Conservation (phyloP, 2,329 filamentous ascomycete species). For the Aureobasidium lini region DNA sequence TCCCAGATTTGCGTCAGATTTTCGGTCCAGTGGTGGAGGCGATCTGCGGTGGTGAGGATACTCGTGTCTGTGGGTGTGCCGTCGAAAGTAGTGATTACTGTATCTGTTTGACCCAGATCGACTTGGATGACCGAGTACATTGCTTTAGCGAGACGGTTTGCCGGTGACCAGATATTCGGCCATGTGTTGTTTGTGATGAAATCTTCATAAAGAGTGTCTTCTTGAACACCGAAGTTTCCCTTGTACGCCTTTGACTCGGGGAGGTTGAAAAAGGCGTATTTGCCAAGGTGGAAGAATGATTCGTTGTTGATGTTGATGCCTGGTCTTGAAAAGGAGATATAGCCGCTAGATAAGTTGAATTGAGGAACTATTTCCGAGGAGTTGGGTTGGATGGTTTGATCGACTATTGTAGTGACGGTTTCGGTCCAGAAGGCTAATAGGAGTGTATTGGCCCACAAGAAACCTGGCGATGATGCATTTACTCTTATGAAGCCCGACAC, state of each 20-base stretch:
- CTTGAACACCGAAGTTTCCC: neutral
- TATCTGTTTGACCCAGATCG: neutral
- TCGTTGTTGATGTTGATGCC: neutral
- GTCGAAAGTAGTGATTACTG: neutral
- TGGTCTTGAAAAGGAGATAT: neutral
- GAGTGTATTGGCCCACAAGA: neutral
- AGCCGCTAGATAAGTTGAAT: neutral
- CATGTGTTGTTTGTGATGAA: neutral
- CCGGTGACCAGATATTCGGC: neutral
- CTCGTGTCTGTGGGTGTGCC: neutral
- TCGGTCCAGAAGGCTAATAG: neutral
- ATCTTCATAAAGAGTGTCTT: neutral
- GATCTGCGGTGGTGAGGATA: neutral
- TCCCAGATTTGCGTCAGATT: neutral
- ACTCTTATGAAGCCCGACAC: neutral
- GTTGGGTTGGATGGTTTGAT: neutral
- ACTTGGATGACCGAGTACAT: neutral
- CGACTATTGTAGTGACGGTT: neutral
- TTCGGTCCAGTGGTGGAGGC: neutral
- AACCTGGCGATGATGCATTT: neutral
- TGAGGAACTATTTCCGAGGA: neutral
- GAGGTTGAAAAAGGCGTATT: neutral
- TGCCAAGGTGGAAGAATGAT: neutral
- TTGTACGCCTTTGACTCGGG: neutral
- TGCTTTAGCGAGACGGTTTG: neutral